phyloP scores from a whole-genome alignment of 176 grass and related monocot genomes.

The Secale cereale region DNA sequence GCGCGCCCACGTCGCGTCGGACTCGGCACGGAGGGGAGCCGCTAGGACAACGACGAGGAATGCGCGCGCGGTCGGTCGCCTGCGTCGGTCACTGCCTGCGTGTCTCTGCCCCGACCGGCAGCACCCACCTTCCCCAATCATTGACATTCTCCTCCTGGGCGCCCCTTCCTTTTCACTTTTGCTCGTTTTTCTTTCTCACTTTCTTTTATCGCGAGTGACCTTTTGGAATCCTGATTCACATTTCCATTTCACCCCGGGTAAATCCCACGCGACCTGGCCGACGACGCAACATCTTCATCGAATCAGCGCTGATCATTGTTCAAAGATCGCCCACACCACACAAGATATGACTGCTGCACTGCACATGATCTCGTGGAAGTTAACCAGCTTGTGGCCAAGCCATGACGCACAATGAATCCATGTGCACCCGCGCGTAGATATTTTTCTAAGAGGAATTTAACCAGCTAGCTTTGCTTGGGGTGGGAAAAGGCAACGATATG shows the following conservation, averaged over 20 bases:
- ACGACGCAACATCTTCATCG: neutral
- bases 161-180: neutral
- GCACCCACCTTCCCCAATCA: conserved; percentile 38
- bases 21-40: neutral
- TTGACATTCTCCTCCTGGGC: conserved; percentile 33
- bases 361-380: neutral
- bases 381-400: neutral
- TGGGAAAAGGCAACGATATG: neutral
- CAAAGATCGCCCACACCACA: neutral
- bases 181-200: neutral
- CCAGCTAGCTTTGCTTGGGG: neutral
- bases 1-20: neutral
- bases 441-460: neutral
- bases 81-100: neutral
- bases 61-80: neutral
- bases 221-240: neutral
- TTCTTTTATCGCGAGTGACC: neutral
- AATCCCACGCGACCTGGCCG: neutral
- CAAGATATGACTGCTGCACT: neutral
- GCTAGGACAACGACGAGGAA: neutral
- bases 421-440: neutral
- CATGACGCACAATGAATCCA: neutral
- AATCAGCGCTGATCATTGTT: neutral
- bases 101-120: conserved; percentile 20
- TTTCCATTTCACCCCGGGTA: neutral